Conservation (phyloP, 108 stramenopile species). For the Aurantiochytrium sp. region DNA sequence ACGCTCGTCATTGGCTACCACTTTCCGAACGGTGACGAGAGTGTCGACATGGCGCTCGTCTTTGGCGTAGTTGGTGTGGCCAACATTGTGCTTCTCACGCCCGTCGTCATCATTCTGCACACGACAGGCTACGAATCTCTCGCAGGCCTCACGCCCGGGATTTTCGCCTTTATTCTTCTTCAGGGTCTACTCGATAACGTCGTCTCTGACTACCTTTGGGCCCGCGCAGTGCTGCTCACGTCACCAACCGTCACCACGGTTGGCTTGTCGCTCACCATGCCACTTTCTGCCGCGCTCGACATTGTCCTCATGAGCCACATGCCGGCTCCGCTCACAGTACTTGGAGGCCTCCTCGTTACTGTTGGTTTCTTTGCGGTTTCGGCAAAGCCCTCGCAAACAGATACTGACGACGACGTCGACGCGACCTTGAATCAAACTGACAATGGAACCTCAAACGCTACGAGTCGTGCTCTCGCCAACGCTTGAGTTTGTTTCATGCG, state of each 20-base stretch:
- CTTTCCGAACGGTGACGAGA: slow-evolving; percentile 42
- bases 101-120: slow-evolving; percentile 34
- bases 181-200: slow-evolving; percentile 79
- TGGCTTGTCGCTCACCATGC: slow-evolving; percentile 88
- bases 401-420: too few relatives aligned
- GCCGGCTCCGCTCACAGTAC: background rate
- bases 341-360: background rate
- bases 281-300: slow-evolving; percentile 78
- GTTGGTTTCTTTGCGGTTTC: background rate
- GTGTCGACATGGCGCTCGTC: slow-evolving; percentile 73
- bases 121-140: background rate
- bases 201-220: slow-evolving; percentile 86
- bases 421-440: too few relatives aligned
- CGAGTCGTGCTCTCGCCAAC: too few relatives aligned
- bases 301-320: slow-evolving; percentile 33
- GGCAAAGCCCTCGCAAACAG: background rate
- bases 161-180: slow-evolving; percentile 26
- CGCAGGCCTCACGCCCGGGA: background rate
- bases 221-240: slow-evolving; percentile 82
- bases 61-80: slow-evolving; percentile 80
- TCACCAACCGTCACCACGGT: slow-evolving; percentile 92
- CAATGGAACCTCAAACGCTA: too few relatives aligned
- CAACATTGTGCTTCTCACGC: slow-evolving; percentile 58
- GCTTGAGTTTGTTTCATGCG: too few relatives aligned
- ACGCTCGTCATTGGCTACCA: slow-evolving; percentile 22